A percentile compares a stretch with the other conserved stretches of the same genome.
Conservation (phyloP, 116 monocot species). For the Cymodocea nodosa region DNA sequence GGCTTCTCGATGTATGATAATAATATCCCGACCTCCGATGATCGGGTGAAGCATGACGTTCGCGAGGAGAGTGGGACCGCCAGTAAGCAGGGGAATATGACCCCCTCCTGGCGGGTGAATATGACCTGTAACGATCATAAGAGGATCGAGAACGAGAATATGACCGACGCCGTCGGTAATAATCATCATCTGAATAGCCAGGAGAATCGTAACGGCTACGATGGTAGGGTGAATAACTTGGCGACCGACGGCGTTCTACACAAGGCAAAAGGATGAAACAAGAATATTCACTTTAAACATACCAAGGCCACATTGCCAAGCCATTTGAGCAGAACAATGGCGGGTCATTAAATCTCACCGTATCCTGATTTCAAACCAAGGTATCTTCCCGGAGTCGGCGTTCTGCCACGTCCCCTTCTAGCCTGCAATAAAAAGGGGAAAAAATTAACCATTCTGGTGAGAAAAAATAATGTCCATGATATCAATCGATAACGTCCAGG, state of each 20-base stretch:
- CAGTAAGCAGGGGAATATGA: slow-evolving; percentile 33
- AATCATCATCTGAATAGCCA: slow-evolving; percentile 28
- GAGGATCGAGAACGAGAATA: slow-evolving; percentile 31
- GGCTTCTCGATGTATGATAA: slow-evolving; percentile 19
- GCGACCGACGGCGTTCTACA: slow-evolving; percentile 31
- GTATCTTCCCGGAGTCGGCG: slow-evolving; percentile 83
- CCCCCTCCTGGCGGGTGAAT: slow-evolving; percentile 21
- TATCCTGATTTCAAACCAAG: slow-evolving; percentile 34
- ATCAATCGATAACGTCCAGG: neutral
- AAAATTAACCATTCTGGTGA: neutral
- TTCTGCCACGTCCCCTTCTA: slow-evolving; percentile 56
- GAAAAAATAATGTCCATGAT: neutral
- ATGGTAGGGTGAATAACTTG: slow-evolving; percentile 34
- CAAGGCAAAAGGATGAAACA: too few relatives aligned
- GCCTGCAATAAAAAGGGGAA: slow-evolving; percentile 27
- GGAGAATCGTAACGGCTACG: slow-evolving; percentile 19
- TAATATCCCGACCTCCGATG: slow-evolving; percentile 8
- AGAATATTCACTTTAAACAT: neutral
- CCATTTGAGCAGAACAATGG: neutral
- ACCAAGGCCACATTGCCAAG: neutral
- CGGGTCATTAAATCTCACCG: slow-evolving; percentile 25
- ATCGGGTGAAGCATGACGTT: slow-evolving; percentile 29
- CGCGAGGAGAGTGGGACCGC: slow-evolving; percentile 22
- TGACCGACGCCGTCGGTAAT: slow-evolving; percentile 8
- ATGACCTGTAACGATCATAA: slow-evolving; percentile 1